Evolutionary conservation across 2,329 filamentous ascomycete genomes (phyloP).

Genomic region (Cytospora mali): DNA sequence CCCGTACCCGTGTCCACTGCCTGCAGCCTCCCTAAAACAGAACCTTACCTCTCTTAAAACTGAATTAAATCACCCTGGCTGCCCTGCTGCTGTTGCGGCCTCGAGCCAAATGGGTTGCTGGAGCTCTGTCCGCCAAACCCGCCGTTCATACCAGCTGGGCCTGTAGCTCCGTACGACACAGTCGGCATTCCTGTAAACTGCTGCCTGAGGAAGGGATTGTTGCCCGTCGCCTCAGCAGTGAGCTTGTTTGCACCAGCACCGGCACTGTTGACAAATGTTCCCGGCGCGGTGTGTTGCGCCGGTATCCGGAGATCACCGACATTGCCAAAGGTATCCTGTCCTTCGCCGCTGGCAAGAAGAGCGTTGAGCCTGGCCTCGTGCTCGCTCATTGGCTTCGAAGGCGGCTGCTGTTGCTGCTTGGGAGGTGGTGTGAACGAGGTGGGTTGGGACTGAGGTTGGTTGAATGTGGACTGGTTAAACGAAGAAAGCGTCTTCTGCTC

Average conservation of each 20-base stretch:
- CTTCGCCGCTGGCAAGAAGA: constrained; percentile 83
- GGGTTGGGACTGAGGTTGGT: constrained; percentile 43
- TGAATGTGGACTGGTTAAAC: constrained; percentile 53
- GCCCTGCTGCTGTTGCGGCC: constrained; percentile 53
- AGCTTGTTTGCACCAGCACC: constrained; percentile 76
- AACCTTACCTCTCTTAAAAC: constrained; percentile 45
- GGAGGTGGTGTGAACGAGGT: constrained; percentile 47
- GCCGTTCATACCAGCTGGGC: constrained; percentile 59
- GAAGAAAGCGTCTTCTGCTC: constrained; percentile 78
- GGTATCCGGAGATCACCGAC: constrained; percentile 95
- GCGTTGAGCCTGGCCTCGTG: constrained; percentile 80
- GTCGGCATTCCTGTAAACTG: constrained; percentile 80
- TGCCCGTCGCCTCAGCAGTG: constrained; percentile 72
- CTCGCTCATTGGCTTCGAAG: constrained; percentile 61
- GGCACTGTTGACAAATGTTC: constrained; percentile 94
- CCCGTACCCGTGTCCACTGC: constrained; percentile 3
- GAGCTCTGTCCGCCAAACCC: constrained; percentile 44
- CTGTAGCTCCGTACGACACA: constrained; percentile 59
- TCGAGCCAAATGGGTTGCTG: constrained; percentile 62
- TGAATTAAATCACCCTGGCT: constrained; percentile 59
- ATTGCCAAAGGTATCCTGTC: constrained; percentile 96
- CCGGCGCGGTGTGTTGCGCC: constrained; percentile 92
- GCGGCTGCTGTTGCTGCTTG: constrained; percentile 50
- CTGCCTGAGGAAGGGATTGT: constrained; percentile 85
- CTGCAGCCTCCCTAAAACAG: not conserved